These are phyloP conservation scores for Fusarium pseudograminearum DNA, from an alignment of 2,329 filamentous ascomycete genomes.

Conservation along the genomic window DNA sequence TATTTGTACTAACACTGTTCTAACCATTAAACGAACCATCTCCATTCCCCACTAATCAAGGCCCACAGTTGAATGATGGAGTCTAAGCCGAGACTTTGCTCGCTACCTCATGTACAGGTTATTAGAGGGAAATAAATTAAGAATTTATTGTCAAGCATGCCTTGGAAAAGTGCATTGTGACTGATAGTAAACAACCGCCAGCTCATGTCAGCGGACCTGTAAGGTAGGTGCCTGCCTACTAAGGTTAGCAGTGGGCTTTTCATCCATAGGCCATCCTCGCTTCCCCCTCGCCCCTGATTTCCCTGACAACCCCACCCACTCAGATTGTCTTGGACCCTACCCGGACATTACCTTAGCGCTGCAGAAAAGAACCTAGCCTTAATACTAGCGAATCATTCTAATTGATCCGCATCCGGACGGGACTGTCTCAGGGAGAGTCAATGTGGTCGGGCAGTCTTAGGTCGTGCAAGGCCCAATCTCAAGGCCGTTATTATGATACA, in stretches of 20 bases:
- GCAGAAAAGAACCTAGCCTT: slow-evolving; percentile 10
- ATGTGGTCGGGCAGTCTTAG: slow-evolving; percentile 19
- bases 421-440: slow-evolving; percentile 21
- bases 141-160: neutral
- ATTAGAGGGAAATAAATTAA: neutral
- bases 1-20: neutral
- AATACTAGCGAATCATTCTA: slow-evolving; percentile 26
- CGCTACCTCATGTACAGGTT: neutral
- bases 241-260: slow-evolving; percentile 3
- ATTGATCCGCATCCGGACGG: slow-evolving; percentile 27
- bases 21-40: neutral
- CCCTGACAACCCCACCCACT: slow-evolving; percentile 25
- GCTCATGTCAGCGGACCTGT: slow-evolving; percentile 8
- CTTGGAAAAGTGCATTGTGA: neutral
- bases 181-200: neutral
- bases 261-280: slow-evolving; percentile 9
- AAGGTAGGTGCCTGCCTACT: neutral
- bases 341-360: slow-evolving; percentile 27
- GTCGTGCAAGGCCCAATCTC: neutral
- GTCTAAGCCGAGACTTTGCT: neutral
- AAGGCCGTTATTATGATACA: neutral
- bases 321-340: slow-evolving; percentile 45
- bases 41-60: neutral
- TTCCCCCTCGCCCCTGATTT: slow-evolving; percentile 24
- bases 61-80: neutral